Evolutionary conservation across 2,329 filamentous ascomycete genomes (phyloP), one percentile per base, ranked within the genome.

Genomic region (Pseudopithomyces chartarum): DNA sequence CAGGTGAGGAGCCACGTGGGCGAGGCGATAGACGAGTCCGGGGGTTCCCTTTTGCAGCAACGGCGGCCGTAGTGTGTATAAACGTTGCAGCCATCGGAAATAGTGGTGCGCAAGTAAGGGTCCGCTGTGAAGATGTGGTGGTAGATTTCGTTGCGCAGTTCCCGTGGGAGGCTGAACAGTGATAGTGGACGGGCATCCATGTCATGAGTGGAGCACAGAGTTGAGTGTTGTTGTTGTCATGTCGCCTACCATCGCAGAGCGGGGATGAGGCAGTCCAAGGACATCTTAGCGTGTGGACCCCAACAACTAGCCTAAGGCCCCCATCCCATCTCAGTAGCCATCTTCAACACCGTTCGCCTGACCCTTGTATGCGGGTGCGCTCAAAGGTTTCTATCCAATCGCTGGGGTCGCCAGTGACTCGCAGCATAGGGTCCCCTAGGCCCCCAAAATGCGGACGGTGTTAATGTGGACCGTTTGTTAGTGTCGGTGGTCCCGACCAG

Each of bases 71-170:
- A 44, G 23, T 29, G 42, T 7, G 22, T 44, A 12, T 13, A 4
- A 15, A 44, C 22, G 13, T n/a, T 15, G 5, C 12, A 17, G 15
- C 42, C 42, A 17, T n/a, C 13, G 4, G 23, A 23, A 13, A 29
- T 29, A 4, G n/a, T 20, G 20, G 15, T 17, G 6, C 12, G 15
- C 13, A 32, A 22, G 19, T 38, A 22, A 20, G 26, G 26, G 15
- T 48, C 32, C 7, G 29, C 19, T 15, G 17, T 22, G 45, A 48
- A 38, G 23, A 36, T n/a, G 29, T 19, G 32, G 23, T 34, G 19
- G 45, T 48, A 38, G 32, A 48, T 48, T 19, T 20, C 12, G 45
- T 48, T 48, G 45, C 45, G 45, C 26, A 48, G n/a, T n/a, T 48
- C 45, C 26, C 32, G 45, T 8, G 45, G 45, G 15, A 48, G 15